Evolutionary conservation across 83 land plant genomes (phyloP).

Genomic region (Thuja plicata): DNA sequence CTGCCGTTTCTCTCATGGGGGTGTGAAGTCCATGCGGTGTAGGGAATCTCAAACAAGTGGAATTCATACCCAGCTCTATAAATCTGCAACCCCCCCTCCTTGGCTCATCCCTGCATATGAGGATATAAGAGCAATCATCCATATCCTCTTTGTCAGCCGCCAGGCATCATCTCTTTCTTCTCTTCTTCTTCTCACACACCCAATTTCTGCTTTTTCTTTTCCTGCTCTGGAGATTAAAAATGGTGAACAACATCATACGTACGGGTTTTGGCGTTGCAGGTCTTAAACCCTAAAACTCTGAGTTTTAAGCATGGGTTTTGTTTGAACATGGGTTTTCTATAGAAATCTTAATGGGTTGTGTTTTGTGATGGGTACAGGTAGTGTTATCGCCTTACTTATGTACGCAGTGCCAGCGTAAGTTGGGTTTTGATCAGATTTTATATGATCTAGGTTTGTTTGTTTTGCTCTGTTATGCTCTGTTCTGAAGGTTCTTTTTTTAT

Average conservation of each 20-base stretch:
- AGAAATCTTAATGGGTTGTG: not conserved
- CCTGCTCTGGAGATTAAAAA: not conserved
- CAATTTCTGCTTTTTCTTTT: not conserved
- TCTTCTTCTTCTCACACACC: not conserved
- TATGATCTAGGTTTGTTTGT: too few relatives aligned
- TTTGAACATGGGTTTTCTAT: not conserved
- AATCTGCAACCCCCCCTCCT: not conserved
- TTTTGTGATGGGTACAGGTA: not conserved
- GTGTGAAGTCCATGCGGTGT: not conserved
- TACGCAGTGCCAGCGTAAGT: slow-evolving; percentile 4
- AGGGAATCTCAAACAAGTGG: slow-evolving; percentile 4
- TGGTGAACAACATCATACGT: not conserved
- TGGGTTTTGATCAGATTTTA: too few relatives aligned
- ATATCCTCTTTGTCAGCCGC: slow-evolving; percentile 8
- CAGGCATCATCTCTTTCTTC: not conserved
- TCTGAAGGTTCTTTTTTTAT: not conserved
- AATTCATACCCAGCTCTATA: not conserved
- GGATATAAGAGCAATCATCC: not conserved
- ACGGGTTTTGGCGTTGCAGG: not conserved
- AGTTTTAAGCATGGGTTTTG: not conserved
- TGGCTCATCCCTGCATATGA: not conserved
- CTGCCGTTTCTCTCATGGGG: not conserved
- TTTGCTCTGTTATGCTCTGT: too few relatives aligned
- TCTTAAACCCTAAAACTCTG: not conserved
- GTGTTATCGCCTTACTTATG: not conserved